Evolutionary conservation across 78 protist species (phyloP), one percentile per base, ranked within the genome.

Genomic region (Dictyostelium citrinum): DNA sequence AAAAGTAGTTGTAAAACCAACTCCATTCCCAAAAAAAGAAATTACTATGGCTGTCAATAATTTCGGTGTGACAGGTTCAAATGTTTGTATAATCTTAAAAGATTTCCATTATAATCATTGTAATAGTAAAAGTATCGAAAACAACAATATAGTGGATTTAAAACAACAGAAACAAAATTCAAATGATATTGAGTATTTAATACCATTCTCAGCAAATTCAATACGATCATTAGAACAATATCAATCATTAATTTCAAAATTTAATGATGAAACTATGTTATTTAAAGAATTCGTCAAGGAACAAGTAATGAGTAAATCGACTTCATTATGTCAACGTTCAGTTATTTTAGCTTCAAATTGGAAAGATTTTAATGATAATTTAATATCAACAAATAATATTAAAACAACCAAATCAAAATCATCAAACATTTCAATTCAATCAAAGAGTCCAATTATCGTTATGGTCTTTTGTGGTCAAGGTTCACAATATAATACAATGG

Each of bases 61-160:
- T 27, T 95, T 97, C 71, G 98, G 98, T 17, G 82, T 95, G 27
- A 95, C 95, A 17, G 98, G 98, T 20, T 78, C 98, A 46, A 97
- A 97, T 46, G 81, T 75, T 35, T 97, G 95, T 37, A 31, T 86
- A 6, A 17, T 95, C 9, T 49, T 95, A 20, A 16, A 8, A 31
- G 90, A 83, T 49, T 83, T 46, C 29, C 2, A 22, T 58, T 22
- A 22, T 14, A 20, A 55, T 55, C 5, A 55, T 55, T 11, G 0
- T n/a, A 31, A 8, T 68, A 68, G 3, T 68, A 68, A 11, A 29
- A 29, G 70, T 27, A 68, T n/a, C 12, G 24, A 82, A 3, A 37
- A 37, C 3, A 37, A 39, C 5, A 39, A 39, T 39, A 39, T 7
- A 39, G 5, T 39, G 5, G 5, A 1, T 39, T 39, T 39, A 39